phyloP scores from a whole-genome alignment of 2,329 filamentous ascomycete species.

The Phialophora verrucosa region DNA sequence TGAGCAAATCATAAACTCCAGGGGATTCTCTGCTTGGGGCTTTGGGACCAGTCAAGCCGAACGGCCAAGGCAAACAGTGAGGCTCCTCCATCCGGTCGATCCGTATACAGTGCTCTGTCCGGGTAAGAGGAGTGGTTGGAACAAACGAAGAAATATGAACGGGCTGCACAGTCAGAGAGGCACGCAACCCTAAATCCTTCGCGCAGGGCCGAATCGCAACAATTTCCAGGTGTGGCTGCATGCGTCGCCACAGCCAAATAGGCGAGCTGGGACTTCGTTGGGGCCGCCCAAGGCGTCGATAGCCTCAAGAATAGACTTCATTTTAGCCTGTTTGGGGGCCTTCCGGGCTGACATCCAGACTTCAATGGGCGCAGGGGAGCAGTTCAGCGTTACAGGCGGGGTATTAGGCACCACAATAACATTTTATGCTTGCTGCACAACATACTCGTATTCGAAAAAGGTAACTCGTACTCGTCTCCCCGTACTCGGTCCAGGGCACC shows the following conservation, averaged over 20 bases:
- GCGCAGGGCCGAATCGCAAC: not conserved
- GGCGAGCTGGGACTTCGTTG: not conserved
- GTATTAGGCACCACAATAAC: not conserved
- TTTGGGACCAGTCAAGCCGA: not conserved
- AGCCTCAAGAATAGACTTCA: not conserved
- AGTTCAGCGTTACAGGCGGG: not conserved
- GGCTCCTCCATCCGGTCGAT: slow-evolving; percentile 15
- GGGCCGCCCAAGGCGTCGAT: not conserved
- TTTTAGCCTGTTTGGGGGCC: not conserved
- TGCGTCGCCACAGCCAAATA: slow-evolving; percentile 2
- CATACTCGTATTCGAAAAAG: not conserved
- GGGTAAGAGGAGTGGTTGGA: not conserved
- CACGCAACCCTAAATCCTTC: not conserved
- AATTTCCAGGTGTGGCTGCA: not conserved
- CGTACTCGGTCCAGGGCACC: too few species aligned
- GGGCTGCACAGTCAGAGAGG: not conserved
- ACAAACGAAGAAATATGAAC: not conserved
- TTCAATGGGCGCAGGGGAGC: not conserved
- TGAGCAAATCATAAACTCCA: slow-evolving; percentile 6
- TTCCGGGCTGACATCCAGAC: not conserved
- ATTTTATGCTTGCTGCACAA: not conserved
- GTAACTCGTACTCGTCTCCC: too few species aligned
- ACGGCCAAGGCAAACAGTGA: slow-evolving; percentile 1
- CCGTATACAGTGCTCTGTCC: not conserved
- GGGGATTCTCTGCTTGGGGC: not conserved